These are phyloP conservation scores for Entomortierella chlamydospora DNA, from an alignment of 192 early-diverging fungal genomes.

Conservation along the genomic window DNA sequence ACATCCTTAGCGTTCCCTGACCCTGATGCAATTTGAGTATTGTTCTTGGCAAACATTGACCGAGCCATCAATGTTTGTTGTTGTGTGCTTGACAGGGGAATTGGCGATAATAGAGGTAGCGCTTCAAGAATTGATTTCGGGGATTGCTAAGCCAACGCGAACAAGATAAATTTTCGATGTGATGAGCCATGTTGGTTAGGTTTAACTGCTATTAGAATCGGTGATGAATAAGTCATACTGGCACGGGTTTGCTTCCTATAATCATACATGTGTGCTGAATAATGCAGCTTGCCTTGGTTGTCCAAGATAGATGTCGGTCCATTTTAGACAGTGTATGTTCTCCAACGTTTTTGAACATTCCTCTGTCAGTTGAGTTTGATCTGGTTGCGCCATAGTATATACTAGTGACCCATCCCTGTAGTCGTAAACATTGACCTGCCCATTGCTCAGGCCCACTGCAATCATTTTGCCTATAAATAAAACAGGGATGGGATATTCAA, in stretches of 20 bases:
- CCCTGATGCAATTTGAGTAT: neutral
- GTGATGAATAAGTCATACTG: no score
- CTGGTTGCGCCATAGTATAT: neutral
- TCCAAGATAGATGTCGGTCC: slow-evolving; percentile 35
- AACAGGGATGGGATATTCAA: neutral
- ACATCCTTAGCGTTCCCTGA: neutral
- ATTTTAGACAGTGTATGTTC: slow-evolving; percentile 19
- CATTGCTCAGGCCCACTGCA: slow-evolving; percentile 26
- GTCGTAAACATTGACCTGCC: slow-evolving; percentile 41
- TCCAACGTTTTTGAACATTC: neutral
- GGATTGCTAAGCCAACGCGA: slow-evolving; percentile 12
- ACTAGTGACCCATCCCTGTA: slow-evolving; percentile 29
- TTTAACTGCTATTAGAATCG: no score
- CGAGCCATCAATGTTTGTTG: slow-evolving; percentile 22
- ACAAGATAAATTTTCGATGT: neutral
- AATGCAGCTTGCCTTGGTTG: neutral
- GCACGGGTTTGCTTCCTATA: neutral
- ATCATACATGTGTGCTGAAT: slow-evolving; percentile 23
- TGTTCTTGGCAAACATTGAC: slow-evolving; percentile 30
- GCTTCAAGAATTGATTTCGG: slow-evolving; percentile 26
- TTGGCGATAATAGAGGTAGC: slow-evolving; percentile 21
- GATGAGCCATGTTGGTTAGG: neutral
- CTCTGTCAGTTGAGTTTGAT: neutral
- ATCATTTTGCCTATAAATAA: slow-evolving; percentile 26
- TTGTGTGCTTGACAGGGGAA: slow-evolving; percentile 25